Percentiles rank a stretch among this genome's conserved stretches.
Evolutionary conservation across 345 rosid species (phyloP).

Genomic region (Eutrema yunnanense): DNA sequence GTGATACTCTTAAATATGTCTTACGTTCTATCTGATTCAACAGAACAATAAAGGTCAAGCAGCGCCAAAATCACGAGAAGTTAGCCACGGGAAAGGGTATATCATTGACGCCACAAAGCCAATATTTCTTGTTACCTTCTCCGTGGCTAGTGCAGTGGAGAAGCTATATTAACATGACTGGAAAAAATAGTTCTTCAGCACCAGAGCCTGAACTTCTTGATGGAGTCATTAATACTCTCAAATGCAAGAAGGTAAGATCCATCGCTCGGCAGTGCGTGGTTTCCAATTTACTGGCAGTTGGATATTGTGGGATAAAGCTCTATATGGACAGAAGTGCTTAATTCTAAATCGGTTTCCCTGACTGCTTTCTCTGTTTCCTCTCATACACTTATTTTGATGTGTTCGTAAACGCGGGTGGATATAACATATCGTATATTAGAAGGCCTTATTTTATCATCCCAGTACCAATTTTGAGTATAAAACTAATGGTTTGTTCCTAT

Average conservation of each 20-base stretch:
- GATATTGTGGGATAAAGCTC: not conserved
- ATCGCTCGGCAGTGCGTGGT: not conserved
- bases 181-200: conserved; percentile 57
- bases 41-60: conserved; percentile 74
- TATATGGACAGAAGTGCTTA: not conserved
- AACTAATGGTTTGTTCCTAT: conserved; percentile 13
- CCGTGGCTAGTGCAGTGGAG: conserved; percentile 85
- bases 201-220: conserved; percentile 67
- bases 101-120: conserved; percentile 47
- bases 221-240: conserved; percentile 50
- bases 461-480: conserved; percentile 4
- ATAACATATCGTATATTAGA: not conserved
- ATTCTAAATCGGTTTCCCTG: not conserved
- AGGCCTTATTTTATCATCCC: not conserved
- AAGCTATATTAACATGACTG: conserved; percentile 60
- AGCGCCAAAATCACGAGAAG: conserved; percentile 88
- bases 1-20: conserved; percentile 1
- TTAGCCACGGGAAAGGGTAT: conserved; percentile 62
- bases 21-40: conserved; percentile 36
- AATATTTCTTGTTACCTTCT: conserved; percentile 74
- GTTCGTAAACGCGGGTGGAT: not conserved
- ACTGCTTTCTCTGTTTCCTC: conserved; percentile 7
- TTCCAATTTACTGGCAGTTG: conserved; percentile 11
- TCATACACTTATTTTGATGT: not conserved
- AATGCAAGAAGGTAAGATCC: conserved; percentile 76